phyloP scores from a whole-genome alignment of 352 stramenopile species.

The Blastocystis sp. region DNA sequence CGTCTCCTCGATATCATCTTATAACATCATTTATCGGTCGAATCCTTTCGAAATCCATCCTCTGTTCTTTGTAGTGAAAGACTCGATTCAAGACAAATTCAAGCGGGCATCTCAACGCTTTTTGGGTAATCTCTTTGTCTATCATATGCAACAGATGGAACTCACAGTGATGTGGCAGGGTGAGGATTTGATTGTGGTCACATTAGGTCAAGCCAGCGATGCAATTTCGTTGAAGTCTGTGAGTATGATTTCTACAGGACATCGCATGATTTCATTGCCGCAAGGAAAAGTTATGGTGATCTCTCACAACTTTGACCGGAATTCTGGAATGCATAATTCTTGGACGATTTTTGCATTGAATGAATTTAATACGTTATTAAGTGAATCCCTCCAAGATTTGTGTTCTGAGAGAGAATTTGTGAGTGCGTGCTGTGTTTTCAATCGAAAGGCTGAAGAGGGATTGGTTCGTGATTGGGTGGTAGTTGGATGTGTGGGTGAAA shows the following conservation, averaged over 20 bases:
- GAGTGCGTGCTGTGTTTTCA: slow-evolving; percentile 28
- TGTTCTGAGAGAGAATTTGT: neutral
- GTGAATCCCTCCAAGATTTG: neutral
- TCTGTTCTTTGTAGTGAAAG: neutral
- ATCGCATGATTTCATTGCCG: neutral
- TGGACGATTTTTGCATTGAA: neutral
- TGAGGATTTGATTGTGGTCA: neutral
- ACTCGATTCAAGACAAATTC: neutral
- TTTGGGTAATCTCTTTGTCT: slow-evolving; percentile 35
- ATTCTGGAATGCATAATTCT: neutral
- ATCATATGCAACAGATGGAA: neutral
- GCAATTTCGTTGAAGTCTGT: neutral
- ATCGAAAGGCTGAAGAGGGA: neutral
- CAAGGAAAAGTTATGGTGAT: slow-evolving; percentile 8
- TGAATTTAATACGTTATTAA: neutral
- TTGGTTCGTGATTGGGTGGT: neutral
- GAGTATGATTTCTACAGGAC: neutral
- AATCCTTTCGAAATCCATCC: slow-evolving; percentile 14
- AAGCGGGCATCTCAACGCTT: neutral
- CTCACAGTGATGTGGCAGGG: slow-evolving; percentile 41
- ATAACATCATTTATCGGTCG: slow-evolving; percentile 32
- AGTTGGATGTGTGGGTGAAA: neutral
- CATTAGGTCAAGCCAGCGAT: neutral
- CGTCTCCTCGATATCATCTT: slow-evolving; percentile 4
- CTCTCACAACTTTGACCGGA: neutral